Evolutionary conservation across 2,329 filamentous ascomycete genomes (phyloP).

Genomic region (Penicillium crustosum): DNA sequence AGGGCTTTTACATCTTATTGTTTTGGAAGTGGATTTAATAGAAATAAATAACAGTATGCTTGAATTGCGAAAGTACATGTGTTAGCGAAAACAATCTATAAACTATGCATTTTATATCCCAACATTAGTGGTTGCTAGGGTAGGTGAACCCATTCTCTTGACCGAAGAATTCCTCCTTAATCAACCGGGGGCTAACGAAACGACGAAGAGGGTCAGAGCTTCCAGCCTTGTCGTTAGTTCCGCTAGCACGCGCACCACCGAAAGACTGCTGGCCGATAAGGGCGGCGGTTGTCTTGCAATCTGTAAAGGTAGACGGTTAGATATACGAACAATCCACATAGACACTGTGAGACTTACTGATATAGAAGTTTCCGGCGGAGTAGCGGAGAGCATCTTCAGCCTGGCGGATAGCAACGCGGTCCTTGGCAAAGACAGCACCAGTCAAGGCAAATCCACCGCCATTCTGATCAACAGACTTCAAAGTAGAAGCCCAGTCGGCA

Average conservation of each 20-base stretch:
- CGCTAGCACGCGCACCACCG: constrained; percentile 66
- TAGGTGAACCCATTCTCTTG: constrained; percentile 61
- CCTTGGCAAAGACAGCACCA: constrained; percentile 42
- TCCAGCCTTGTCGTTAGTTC: constrained; percentile 72
- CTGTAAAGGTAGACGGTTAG: constrained; percentile 8
- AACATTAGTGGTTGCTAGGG: constrained; percentile 57
- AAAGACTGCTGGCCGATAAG: constrained; percentile 73
- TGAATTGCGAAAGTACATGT: neutral
- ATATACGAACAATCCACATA: neutral
- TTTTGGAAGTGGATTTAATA: neutral
- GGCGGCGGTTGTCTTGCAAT: constrained; percentile 60
- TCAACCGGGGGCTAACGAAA: constrained; percentile 63
- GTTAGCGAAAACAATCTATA: neutral
- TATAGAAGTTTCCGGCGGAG: constrained; percentile 45
- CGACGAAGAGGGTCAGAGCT: constrained; percentile 60
- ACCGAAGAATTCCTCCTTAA: constrained; percentile 71
- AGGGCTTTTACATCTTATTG: too few relatives aligned
- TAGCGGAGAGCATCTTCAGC: constrained; percentile 40
- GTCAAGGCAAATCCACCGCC: constrained; percentile 40
- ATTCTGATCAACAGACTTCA: constrained; percentile 45
- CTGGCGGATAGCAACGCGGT: constrained; percentile 36
- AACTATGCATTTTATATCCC: neutral
- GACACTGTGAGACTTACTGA: constrained; percentile 30
- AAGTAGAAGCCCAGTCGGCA: constrained; percentile 57
- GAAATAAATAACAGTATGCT: neutral